Percentiles rank a stretch among this genome's conserved stretches.
phyloP scores from a whole-genome alignment of 345 rosid species.

The Corchorus capsularis region DNA sequence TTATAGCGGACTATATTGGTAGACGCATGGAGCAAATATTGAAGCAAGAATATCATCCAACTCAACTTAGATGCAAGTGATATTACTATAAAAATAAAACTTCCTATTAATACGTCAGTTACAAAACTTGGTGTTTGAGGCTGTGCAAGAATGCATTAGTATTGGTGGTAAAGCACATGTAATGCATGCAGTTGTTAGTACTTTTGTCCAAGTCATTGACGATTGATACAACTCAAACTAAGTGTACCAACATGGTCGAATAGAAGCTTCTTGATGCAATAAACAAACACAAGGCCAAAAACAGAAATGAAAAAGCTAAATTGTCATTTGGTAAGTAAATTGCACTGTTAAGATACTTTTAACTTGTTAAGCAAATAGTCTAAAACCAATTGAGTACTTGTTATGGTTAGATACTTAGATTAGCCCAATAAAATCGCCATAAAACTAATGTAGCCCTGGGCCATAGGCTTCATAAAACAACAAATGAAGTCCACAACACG shows the following conservation, averaged over 20 bases:
- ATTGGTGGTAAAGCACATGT: neutral
- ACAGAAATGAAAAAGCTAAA: neutral
- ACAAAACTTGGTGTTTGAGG: neutral
- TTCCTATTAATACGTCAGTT: neutral
- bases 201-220: neutral
- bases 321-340: neutral
- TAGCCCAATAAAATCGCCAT: neutral
- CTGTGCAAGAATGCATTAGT: constrained; percentile 9
- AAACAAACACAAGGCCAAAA: neutral
- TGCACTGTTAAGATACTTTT: neutral
- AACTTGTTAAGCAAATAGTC: constrained; percentile 5
- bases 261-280: neutral
- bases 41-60: constrained; percentile 1
- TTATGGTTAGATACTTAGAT: neutral
- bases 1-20: neutral
- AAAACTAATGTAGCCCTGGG: no score
- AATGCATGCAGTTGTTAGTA: neutral
- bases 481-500: neutral
- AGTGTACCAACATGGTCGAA: neutral
- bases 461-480: neutral
- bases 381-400: neutral
- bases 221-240: neutral
- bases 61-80: constrained; percentile 1
- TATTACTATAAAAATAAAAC: neutral
- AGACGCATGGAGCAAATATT: neutral